Base-by-base conservation (phyloP, 2,329 filamentous ascomycete genomes). In the Aspergillus fumigatiaffinis region DNA sequence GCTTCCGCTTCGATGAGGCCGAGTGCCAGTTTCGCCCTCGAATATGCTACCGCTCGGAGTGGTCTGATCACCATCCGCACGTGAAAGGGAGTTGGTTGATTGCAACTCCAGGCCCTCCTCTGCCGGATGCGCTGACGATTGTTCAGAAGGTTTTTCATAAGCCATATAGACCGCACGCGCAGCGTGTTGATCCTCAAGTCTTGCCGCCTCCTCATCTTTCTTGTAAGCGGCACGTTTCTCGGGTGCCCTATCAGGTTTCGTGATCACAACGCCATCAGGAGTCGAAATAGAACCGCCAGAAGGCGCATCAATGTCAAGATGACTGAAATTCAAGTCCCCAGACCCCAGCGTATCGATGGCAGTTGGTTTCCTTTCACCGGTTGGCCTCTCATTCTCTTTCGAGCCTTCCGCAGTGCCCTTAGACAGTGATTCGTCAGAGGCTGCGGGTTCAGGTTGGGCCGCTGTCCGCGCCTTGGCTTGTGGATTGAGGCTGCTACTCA, bases 291-390 rank as follows among this genome's bases (percentile, higher is more conserved):
- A 66, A 14, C 70, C 71, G 10, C 71, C 73, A 1, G 69, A 61
- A 3, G 70, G 65, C 12, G 68, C 63, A 56, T 75, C 73, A 55
- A 97, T 90, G 35, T 93, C 93, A 46, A 97, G 80, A 68, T 96
- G 91, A 67, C 90, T 92, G 56, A 97, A 82, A 71, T 91, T 96
- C 50, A 99, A 79, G 68, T 97, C 90, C 4, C 94, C 94, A 67
- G 86, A 86, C 12, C 94, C 94, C 51, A 99, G 80, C 0, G 94
- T 97, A 68, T 93, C 91, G 2, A 97, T 84, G 1, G 94, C 92
- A 12, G 87, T 85, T 64, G 91, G 87, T 66, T 86, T 89, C 59
- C 82, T 82, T 52, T 76, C 70, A 25, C 76, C 73, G n/a, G 69
- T 55, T 10, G 77, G 75, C 10, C 59, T 68, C 23, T 49, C 44